These are phyloP conservation scores for Myriosclerotinia duriaeana DNA, from an alignment of 2,329 filamentous ascomycete species.

Conservation along the genomic window DNA sequence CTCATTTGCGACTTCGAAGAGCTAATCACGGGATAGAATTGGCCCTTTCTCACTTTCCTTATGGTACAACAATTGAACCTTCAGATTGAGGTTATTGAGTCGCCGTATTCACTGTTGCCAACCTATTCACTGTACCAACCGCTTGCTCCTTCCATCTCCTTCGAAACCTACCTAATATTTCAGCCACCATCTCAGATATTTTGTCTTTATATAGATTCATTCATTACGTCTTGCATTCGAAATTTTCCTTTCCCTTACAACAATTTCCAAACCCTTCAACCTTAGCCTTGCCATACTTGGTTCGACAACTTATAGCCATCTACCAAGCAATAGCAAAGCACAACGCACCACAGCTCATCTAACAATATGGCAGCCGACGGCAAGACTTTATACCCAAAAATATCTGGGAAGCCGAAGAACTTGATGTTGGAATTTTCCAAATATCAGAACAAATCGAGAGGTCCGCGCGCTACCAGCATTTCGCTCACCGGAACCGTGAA, in stretches of 20 bases:
- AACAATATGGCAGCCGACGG: neutral
- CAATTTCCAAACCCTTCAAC: neutral
- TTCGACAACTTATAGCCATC: neutral
- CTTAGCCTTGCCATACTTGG: neutral
- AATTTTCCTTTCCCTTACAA: neutral
- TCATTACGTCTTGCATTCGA: neutral
- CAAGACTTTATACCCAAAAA: slow-evolving; percentile 7
- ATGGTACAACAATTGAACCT: neutral
- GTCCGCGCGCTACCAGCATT: slow-evolving; percentile 6
- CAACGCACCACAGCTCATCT: neutral
- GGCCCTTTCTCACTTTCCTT: neutral
- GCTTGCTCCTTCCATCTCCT: neutral
- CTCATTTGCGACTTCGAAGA: neutral
- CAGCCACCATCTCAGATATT: neutral
- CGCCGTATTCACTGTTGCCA: neutral
- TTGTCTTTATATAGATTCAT: neutral
- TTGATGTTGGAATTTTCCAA: slow-evolving; percentile 8
- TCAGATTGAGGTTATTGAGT: neutral
- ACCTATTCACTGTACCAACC: neutral
- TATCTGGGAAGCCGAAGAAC: slow-evolving; percentile 11
- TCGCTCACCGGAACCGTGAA: slow-evolving; percentile 33
- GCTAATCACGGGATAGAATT: neutral
- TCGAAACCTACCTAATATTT: neutral
- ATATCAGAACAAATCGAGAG: neutral
- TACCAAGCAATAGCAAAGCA: neutral